phyloP scores from a whole-genome alignment of 495 filamentous ascomycete genomes.

The Podospora fimiseda region DNA sequence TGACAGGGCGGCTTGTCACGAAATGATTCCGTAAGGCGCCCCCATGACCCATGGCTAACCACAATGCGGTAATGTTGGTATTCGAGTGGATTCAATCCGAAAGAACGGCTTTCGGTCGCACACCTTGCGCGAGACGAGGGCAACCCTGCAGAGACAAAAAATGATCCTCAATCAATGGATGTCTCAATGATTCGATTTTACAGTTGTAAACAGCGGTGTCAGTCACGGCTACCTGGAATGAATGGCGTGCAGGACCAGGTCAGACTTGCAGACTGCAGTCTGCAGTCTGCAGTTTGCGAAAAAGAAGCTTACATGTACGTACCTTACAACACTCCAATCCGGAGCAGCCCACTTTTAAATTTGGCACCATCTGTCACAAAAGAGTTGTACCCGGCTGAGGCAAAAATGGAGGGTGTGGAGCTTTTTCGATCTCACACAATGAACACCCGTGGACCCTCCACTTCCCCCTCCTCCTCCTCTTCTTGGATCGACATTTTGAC shows the following conservation, averaged over 20 bases:
- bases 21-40: constrained; percentile 1
- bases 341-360: constrained; percentile 4
- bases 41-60: not conserved
- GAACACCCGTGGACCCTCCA: not conserved
- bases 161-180: not conserved
- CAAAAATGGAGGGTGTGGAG: not conserved
- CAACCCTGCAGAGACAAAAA: not conserved
- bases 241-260: constrained; percentile 15
- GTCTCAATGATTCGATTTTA: not conserved
- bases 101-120: constrained; percentile 6
- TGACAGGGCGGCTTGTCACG: not conserved
- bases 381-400: not conserved
- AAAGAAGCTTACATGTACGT: constrained; percentile 7
- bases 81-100: constrained; percentile 6
- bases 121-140: constrained; percentile 1
- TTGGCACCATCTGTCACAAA: constrained; percentile 1
- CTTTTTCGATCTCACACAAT: not conserved
- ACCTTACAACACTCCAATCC: not conserved
- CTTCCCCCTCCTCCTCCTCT: too few relatives aligned
- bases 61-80: constrained; percentile 2
- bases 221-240: not conserved
- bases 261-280: constrained; percentile 6
- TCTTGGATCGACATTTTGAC: too few relatives aligned
- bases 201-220: not conserved
- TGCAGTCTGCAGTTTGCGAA: not conserved